A percentile compares a stretch with the other conserved stretches of the same genome.
phyloP scores from a whole-genome alignment of 306 rosid species.

The Oxytropis ochrocephala region DNA sequence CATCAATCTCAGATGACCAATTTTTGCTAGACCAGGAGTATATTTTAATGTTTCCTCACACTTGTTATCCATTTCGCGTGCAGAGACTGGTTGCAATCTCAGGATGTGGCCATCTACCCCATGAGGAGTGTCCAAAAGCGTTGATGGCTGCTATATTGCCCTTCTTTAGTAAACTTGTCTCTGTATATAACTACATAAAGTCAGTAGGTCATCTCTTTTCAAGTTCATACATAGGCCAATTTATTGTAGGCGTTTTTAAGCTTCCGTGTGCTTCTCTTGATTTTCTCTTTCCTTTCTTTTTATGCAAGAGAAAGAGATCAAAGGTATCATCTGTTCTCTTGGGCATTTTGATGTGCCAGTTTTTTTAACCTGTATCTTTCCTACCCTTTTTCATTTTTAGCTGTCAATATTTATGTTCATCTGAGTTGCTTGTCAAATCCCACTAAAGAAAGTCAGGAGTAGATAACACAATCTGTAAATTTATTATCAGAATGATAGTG shows the following conservation, averaged over 20 bases:
- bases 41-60: background rate
- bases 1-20: too few relatives aligned
- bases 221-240: slow-evolving; percentile 31
- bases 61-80: background rate
- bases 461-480: slow-evolving; percentile 39
- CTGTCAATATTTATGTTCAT: slow-evolving; percentile 19
- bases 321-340: slow-evolving; percentile 35
- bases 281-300: slow-evolving; percentile 12
- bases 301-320: slow-evolving; percentile 36
- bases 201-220: slow-evolving; percentile 37
- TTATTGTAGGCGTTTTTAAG: background rate
- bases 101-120: slow-evolving; percentile 99
- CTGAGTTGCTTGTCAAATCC: slow-evolving; percentile 28
- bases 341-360: slow-evolving; percentile 43
- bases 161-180: slow-evolving; percentile 55
- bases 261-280: background rate
- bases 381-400: background rate
- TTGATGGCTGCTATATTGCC: slow-evolving; percentile 80
- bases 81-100: slow-evolving; percentile 94
- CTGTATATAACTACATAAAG: slow-evolving; percentile 39
- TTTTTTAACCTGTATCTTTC: slow-evolving; percentile 32
- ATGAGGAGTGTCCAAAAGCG: slow-evolving; percentile 97
- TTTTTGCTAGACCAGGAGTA: too few relatives aligned
- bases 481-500: slow-evolving; percentile 20
- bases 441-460: slow-evolving; percentile 39